Percentiles rank a stretch among this genome's conserved stretches.
Conservation (phyloP, 768 basidiomycete genomes). For the Amanita rubescens region DNA sequence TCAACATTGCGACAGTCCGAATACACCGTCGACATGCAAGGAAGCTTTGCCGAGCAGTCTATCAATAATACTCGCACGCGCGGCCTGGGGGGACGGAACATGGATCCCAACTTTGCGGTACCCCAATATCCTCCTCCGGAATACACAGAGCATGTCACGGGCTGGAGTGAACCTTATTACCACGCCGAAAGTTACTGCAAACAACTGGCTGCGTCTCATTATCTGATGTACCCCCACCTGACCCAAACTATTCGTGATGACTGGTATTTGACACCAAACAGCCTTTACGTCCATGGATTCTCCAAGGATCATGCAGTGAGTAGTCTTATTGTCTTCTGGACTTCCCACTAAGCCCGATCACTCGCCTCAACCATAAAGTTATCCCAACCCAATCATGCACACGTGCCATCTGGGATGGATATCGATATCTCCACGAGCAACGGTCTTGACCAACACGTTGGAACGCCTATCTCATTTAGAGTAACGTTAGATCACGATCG, state of each 20-base stretch:
- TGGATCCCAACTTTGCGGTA: not conserved
- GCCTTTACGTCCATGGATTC: conserved; percentile 3
- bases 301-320: conserved; percentile 3
- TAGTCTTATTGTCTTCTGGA: not conserved
- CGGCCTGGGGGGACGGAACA: not conserved
- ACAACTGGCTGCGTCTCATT: not conserved
- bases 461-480: not conserved
- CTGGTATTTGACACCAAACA: not conserved
- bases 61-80: conserved; percentile 1
- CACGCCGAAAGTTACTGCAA: not conserved
- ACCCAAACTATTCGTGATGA: not conserved
- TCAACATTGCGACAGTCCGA: conserved; percentile 5
- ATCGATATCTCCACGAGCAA: not conserved
- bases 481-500: too few species aligned
- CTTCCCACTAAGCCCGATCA: conserved; percentile 1
- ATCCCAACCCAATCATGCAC: too few species aligned
- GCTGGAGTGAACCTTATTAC: not conserved
- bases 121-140: too few species aligned
- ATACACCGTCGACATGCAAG: too few species aligned
- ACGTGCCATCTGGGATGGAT: too few species aligned
- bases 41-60: too few species aligned
- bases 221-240: not conserved
- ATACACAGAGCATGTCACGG: too few species aligned
- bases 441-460: not conserved
- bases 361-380: too few species aligned